Percentiles rank a stretch among this genome's conserved stretches.
Evolutionary conservation across 768 basidiomycete species (phyloP).

Genomic region (Boletus patriciae): DNA sequence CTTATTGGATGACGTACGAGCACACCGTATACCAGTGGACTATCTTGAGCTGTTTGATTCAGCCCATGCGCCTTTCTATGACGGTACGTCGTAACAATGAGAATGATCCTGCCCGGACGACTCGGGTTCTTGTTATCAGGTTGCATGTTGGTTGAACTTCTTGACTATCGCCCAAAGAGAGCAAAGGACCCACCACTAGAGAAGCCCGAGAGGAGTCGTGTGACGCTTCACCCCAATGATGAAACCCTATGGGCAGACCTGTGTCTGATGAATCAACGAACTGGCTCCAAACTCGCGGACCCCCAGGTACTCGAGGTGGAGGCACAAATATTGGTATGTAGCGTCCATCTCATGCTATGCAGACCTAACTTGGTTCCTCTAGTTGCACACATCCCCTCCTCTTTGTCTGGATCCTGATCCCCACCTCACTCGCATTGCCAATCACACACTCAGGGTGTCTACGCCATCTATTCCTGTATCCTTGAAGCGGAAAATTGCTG

Average conservation of each 20-base stretch:
- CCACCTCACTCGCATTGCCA: slow-evolving; percentile 72
- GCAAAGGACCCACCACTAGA: slow-evolving; percentile 56
- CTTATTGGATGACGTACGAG: slow-evolving; percentile 79
- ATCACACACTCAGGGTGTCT: slow-evolving; percentile 70
- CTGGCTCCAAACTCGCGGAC: slow-evolving; percentile 65
- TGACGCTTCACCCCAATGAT: slow-evolving; percentile 72
- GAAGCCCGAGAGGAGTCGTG: slow-evolving; percentile 62
- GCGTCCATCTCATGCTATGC: neutral
- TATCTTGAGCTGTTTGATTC: slow-evolving; percentile 79
- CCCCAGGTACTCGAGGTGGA: slow-evolving; percentile 71
- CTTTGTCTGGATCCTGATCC: slow-evolving; percentile 81
- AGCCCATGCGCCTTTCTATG: slow-evolving; percentile 75
- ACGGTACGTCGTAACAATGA: slow-evolving; percentile 51
- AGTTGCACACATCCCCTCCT: slow-evolving; percentile 75
- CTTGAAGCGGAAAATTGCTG: slow-evolving; percentile 73
- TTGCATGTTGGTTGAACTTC: slow-evolving; percentile 81
- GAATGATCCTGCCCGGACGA: neutral
- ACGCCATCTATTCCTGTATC: slow-evolving; percentile 71
- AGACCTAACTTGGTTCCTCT: slow-evolving; percentile 10
- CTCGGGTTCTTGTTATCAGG: slow-evolving; percentile 42
- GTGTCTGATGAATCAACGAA: slow-evolving; percentile 62
- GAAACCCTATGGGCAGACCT: slow-evolving; percentile 82
- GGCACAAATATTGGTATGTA: slow-evolving; percentile 65
- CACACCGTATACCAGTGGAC: slow-evolving; percentile 81
- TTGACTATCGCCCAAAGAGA: slow-evolving; percentile 68